A percentile compares a stretch with the other conserved stretches of the same genome.
phyloP scores from a whole-genome alignment of 257 asterid genomes.

The Solanum clarkiae region DNA sequence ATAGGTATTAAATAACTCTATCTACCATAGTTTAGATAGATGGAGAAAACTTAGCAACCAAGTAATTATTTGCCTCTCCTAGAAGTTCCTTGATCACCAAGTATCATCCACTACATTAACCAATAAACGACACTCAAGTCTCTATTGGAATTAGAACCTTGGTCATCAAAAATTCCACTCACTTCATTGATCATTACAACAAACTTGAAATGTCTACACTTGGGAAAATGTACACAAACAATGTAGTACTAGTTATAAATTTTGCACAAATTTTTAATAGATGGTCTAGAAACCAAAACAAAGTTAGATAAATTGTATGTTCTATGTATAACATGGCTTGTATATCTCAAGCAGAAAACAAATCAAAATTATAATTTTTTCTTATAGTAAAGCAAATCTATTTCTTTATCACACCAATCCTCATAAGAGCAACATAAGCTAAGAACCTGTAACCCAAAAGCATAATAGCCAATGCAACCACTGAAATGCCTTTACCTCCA shows the following conservation, averaged over 20 bases:
- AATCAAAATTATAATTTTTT: not conserved
- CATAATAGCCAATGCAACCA: constrained; percentile 41
- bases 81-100: not conserved
- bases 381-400: not conserved
- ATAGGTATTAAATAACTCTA: no score
- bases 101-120: not conserved
- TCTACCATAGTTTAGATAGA: not conserved
- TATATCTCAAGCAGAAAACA: not conserved
- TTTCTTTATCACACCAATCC: constrained; percentile 50
- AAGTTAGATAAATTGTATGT: not conserved
- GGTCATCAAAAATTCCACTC: not conserved
- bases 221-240: not conserved
- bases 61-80: not conserved
- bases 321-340: not conserved
- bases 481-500: constrained; percentile 9
- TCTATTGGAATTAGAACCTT: not conserved
- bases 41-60: not conserved
- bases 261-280: not conserved
- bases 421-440: constrained; percentile 71
- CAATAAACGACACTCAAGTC: not conserved
- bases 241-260: not conserved
- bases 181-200: not conserved
- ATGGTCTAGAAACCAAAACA: not conserved
- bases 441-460: constrained; percentile 49
- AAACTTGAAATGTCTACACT: not conserved